These are phyloP conservation scores for Pythium brachiatum DNA, from an alignment of 352 stramenopile genomes.

Conservation along the genomic window DNA sequence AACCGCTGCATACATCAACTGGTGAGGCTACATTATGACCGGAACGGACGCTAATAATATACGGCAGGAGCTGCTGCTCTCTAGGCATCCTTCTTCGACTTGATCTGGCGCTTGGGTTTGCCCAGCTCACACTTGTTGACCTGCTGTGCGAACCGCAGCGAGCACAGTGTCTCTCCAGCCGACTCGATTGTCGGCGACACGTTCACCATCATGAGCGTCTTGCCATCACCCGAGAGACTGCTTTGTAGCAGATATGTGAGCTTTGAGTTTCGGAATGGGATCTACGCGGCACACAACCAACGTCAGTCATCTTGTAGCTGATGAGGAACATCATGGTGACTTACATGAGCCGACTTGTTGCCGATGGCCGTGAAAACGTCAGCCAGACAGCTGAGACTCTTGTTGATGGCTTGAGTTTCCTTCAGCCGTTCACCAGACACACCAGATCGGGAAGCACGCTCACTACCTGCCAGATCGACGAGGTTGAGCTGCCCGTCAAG, in stretches of 20 bases:
- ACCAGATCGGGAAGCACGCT: slow-evolving; percentile 80
- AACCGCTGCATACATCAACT: slow-evolving; percentile 5
- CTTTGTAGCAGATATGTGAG: slow-evolving; percentile 98
- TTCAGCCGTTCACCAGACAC: slow-evolving; percentile 92
- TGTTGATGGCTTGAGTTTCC: slow-evolving; percentile 98
- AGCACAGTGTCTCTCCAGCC: slow-evolving; percentile 96
- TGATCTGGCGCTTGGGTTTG: slow-evolving; percentile 92
- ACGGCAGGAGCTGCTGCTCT: not conserved
- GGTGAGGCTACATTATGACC: slow-evolving; percentile 5
- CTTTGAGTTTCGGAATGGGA: slow-evolving; percentile 98
- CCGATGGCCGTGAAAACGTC: slow-evolving; percentile 98
- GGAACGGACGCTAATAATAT: slow-evolving; percentile 26
- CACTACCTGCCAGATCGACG: slow-evolving; percentile 78
- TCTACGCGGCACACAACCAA: slow-evolving; percentile 29
- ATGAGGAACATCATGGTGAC: slow-evolving; percentile 14
- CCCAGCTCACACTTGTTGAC: slow-evolving; percentile 97
- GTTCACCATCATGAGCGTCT: slow-evolving; percentile 99
- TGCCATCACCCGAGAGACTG: slow-evolving; percentile 97
- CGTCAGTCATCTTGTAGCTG: not conserved
- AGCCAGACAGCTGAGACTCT: slow-evolving; percentile 97
- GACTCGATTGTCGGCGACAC: slow-evolving; percentile 94
- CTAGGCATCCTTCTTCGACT: slow-evolving; percentile 56
- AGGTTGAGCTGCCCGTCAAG: slow-evolving; percentile 75
- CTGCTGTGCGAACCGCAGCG: slow-evolving; percentile 95
- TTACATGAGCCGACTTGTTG: slow-evolving; percentile 93